These are phyloP conservation scores for Guyanaporus albipodus DNA, from an alignment of 768 basidiomycete species.

Conservation along the genomic window DNA sequence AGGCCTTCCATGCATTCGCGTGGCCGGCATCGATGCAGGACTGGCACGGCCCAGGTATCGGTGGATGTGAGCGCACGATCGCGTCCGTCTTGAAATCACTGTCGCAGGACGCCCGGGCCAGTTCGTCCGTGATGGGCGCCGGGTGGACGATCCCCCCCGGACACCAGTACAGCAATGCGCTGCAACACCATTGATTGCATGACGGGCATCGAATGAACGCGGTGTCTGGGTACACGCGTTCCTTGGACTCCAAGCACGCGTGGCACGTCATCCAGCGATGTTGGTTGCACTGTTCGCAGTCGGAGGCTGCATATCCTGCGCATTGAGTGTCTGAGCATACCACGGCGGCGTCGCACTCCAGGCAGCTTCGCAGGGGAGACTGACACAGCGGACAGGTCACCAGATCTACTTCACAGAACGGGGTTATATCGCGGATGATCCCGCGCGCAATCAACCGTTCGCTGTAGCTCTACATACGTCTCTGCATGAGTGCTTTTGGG, in stretches of 20 bases:
- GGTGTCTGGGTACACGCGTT: no score
- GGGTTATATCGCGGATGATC: neutral
- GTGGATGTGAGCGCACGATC: neutral
- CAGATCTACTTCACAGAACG: neutral
- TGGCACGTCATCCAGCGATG: neutral
- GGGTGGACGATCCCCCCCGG: neutral
- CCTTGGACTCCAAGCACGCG: neutral
- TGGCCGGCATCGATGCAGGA: neutral
- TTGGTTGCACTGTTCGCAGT: neutral
- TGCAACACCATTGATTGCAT: constrained; percentile 1
- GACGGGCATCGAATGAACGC: neutral
- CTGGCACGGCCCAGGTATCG: neutral
- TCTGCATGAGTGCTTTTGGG: no score
- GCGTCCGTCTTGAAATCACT: no score
- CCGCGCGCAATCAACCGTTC: neutral
- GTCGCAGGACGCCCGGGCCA: neutral
- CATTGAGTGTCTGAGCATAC: neutral
- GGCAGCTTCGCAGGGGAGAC: neutral
- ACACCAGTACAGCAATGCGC: neutral
- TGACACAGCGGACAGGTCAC: constrained; percentile 5
- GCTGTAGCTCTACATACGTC: neutral
- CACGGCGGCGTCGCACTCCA: neutral
- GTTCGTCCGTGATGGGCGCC: neutral
- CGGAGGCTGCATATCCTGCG: neutral
- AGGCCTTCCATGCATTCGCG: neutral